These are phyloP conservation scores for Colletotrichum sansevieriae DNA, from an alignment of 2,329 filamentous ascomycete species.

Conservation along the genomic window DNA sequence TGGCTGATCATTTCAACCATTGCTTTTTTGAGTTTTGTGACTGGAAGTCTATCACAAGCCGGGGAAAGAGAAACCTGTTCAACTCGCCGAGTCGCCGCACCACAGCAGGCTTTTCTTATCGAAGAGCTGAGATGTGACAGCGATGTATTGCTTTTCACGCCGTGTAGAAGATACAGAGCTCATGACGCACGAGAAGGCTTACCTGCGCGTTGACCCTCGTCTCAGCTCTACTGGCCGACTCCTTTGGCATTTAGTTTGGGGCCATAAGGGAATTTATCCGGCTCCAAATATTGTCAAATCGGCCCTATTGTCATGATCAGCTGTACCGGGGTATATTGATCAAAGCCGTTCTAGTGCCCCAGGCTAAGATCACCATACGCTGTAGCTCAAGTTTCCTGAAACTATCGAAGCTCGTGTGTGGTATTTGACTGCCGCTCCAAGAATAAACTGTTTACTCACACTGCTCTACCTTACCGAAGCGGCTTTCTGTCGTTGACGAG, in stretches of 20 bases:
- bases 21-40: slow-evolving; percentile 1
- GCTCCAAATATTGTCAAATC: no score
- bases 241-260: no score
- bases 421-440: no score
- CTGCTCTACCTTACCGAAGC: background rate
- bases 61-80: slow-evolving; percentile 16
- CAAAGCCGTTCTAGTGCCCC: no score
- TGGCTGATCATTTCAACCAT: background rate
- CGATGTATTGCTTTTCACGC: background rate
- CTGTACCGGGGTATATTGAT: no score
- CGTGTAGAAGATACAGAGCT: background rate
- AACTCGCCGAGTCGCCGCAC: background rate
- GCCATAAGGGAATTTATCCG: no score
- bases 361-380: no score
- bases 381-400: no score
- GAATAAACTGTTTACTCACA: background rate
- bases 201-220: no score
- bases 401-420: no score
- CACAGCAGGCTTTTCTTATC: slow-evolving; percentile 8
- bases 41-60: slow-evolving; percentile 9
- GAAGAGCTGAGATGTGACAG: background rate
- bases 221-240: no score
- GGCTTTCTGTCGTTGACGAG: slow-evolving; percentile 8
- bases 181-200: background rate
- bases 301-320: no score